Evolutionary conservation across 1,284 basidiomycete genomes (phyloP).

Genomic region (Naganishia sp.): DNA sequence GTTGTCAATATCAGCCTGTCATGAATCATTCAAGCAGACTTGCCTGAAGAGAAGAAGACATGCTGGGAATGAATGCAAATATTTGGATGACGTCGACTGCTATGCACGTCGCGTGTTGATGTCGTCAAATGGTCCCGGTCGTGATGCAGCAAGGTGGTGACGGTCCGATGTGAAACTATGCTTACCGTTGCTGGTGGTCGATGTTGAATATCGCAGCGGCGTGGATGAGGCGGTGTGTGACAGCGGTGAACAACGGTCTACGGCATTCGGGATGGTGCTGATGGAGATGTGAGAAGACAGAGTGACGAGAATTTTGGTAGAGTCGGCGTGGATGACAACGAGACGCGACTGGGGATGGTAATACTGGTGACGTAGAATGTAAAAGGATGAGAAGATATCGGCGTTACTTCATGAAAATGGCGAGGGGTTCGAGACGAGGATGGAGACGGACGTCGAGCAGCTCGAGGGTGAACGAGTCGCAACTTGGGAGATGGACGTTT

Average conservation of each 20-base stretch:
- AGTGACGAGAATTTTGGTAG: neutral
- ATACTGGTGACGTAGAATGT: neutral
- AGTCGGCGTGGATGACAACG: neutral
- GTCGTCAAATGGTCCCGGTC: conserved; percentile 6
- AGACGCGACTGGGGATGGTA: neutral
- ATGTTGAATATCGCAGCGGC: neutral
- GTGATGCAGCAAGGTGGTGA: conserved; percentile 10
- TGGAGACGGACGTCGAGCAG: neutral
- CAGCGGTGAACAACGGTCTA: conserved; percentile 19
- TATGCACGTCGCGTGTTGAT: neutral
- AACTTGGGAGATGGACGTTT: neutral
- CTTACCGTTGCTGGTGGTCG: conserved; percentile 15
- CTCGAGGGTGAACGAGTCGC: neutral
- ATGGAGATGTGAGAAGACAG: neutral
- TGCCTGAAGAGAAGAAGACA: conserved; percentile 21
- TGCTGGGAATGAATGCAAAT: neutral
- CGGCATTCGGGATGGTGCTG: conserved; percentile 11
- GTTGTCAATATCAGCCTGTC: neutral
- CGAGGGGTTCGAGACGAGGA: neutral
- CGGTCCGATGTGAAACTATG: neutral
- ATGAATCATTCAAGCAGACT: neutral
- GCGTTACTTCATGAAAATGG: neutral
- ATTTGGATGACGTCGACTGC: neutral
- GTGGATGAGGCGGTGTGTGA: neutral
- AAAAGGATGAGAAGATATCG: neutral